Base-by-base conservation (phyloP, 495 filamentous ascomycete species). In the Mytilinidion resinicola region DNA sequence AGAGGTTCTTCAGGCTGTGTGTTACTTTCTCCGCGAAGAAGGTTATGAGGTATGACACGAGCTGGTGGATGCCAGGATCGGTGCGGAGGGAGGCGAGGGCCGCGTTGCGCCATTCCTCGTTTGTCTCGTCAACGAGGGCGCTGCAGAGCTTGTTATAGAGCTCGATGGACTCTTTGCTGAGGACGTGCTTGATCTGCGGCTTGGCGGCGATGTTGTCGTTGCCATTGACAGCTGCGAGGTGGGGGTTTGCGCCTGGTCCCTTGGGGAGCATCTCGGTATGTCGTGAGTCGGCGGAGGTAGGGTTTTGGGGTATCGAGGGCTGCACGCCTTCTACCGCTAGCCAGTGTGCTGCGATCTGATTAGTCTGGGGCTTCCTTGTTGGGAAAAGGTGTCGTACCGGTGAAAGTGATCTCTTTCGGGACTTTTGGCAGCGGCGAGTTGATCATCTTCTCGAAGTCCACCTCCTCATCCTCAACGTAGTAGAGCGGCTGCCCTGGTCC, bases 371-470 rank as follows among this genome's bases (percentile, higher is more conserved):
- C 1, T 9, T 9, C 8, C 42, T 11, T 25, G 21, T 33, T 51
- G 48, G 25, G 19, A 51, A 35, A 54, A 46, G 35, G n/a, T 34
- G 19, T 10, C 55, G 9, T 73, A 95, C 90, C 85, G 9, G 93
- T 97, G 67, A 96, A 90, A 25, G 84, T 85, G 38, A 92, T 85
- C 67, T 98, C 93, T n/a, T 90, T 76, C 6, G 93, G 95, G 11
- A 98, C 90, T 66, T 91, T 96, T 7, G 93, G 93, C 56, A 98
- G 73, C 6, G 93, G 89, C 41, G 88, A 88, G 75, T 98, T 98
- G 69, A 98, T 97, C 62, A 98, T 74, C 74, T 96, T 96, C 74
- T 98, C 93, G 68, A 98, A 96, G 69, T 98, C 93, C 33, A 96
- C 85, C 76, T 98, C 93, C 66, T 98, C 93, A 73, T 98, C 93